phyloP scores from a whole-genome alignment of 345 rosid species.

The Lepidium sativum region DNA sequence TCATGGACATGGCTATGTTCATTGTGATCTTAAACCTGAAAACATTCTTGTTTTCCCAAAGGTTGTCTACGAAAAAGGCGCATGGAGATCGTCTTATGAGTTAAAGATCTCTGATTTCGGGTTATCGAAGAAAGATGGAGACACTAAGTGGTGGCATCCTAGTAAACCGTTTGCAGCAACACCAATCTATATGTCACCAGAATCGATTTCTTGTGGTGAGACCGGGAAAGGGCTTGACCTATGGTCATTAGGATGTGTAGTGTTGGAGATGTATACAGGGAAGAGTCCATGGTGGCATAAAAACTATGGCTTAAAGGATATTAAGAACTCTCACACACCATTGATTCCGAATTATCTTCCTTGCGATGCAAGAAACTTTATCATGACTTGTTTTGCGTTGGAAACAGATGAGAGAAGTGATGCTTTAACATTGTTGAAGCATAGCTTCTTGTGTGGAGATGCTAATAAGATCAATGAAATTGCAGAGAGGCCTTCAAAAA shows the following conservation, averaged over 20 bases:
- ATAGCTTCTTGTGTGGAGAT: neutral
- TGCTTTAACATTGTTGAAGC: neutral
- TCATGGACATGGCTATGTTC: constrained; percentile 31
- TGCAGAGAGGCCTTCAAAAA: neutral
- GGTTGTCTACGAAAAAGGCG: neutral
- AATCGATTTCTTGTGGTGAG: constrained; percentile 10
- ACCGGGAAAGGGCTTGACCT: constrained; percentile 33
- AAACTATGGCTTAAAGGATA: neutral
- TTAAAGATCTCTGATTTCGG: constrained; percentile 35
- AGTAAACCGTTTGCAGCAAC: constrained; percentile 24
- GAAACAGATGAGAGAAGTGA: neutral
- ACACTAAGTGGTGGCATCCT: constrained; percentile 3
- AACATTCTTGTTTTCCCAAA: constrained; percentile 24
- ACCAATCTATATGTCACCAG: constrained; percentile 34
- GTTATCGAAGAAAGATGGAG: constrained; percentile 23
- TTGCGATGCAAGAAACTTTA: constrained; percentile 11
- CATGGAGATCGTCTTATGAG: neutral
- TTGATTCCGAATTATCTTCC: constrained; percentile 14
- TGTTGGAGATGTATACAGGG: constrained; percentile 46
- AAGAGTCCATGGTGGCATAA: constrained; percentile 32
- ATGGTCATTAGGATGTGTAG: constrained; percentile 47
- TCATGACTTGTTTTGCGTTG: constrained; percentile 8
- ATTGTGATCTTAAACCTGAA: constrained; percentile 39
- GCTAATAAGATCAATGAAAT: neutral
- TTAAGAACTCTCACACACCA: neutral